These are phyloP conservation scores for Musa acuminata DNA, from an alignment of 176 grass and related monocot species.

Conservation along the genomic window DNA sequence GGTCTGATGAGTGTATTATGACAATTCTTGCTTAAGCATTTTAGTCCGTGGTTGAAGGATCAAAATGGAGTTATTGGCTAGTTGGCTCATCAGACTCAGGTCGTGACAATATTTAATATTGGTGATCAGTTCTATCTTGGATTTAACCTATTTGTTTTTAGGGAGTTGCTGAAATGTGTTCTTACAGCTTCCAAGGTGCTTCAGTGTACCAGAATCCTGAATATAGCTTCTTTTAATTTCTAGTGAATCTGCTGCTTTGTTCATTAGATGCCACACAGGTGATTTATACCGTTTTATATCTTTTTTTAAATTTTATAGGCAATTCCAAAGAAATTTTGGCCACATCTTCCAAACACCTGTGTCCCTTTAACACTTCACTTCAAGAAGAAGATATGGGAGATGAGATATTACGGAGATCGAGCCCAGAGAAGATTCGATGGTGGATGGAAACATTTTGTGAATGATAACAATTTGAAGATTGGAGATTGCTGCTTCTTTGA, in stretches of 20 bases:
- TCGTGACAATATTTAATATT: too few relatives aligned
- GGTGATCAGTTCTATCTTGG: too few relatives aligned
- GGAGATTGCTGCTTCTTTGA: conserved; percentile 45
- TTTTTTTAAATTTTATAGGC: conserved; percentile 10
- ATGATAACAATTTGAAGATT: conserved; percentile 29
- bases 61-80: too few relatives aligned
- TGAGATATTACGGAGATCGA: conserved; percentile 26
- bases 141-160: too few relatives aligned
- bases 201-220: too few relatives aligned
- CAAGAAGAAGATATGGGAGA: conserved; percentile 23
- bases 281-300: not conserved
- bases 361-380: not conserved
- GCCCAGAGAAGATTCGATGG: conserved; percentile 27
- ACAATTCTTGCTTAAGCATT: too few relatives aligned
- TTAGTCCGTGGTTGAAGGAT: too few relatives aligned
- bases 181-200: too few relatives aligned
- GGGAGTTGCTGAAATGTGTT: too few relatives aligned
- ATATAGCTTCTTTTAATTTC: not conserved
- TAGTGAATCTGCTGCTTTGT: not conserved
- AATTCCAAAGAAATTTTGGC: conserved; percentile 20
- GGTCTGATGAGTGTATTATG: too few relatives aligned
- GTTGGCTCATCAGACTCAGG: too few relatives aligned
- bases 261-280: not conserved
- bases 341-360: conserved; percentile 26
- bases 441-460: conserved; percentile 33